Percentiles rank a stretch among this genome's conserved stretches.
These are phyloP conservation scores for Botryobasidium botryosum DNA, from an alignment of 768 basidiomycete genomes.

Conservation along the genomic window DNA sequence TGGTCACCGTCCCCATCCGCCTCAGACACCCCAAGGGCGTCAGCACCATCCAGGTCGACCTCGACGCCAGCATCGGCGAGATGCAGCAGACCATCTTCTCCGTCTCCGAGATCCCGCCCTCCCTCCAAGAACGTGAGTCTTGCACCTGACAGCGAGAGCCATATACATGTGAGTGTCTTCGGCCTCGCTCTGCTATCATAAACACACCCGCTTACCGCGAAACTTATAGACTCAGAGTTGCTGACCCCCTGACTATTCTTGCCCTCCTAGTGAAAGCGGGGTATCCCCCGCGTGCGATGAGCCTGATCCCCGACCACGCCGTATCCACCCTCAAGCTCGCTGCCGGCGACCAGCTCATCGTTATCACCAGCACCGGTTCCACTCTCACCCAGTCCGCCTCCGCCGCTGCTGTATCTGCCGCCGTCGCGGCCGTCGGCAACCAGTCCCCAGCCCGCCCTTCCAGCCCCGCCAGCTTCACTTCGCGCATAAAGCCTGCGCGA, in stretches of 20 bases:
- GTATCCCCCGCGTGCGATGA: conserved; percentile 66
- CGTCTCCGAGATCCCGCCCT: conserved; percentile 43
- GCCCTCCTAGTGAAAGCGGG: conserved; percentile 36
- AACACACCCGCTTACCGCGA: not conserved
- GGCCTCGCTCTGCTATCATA: not conserved
- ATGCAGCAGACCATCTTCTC: conserved; percentile 56
- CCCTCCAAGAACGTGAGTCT: conserved; percentile 58
- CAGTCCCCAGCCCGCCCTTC: conserved; percentile 3
- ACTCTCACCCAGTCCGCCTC: not conserved
- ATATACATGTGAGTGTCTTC: not conserved
- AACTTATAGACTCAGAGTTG: not conserved
- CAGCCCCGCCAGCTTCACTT: conserved; percentile 13
- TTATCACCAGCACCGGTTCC: conserved; percentile 18
- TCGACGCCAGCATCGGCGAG: conserved; percentile 53
- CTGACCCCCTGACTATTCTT: too few species aligned
- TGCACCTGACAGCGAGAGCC: too few species aligned
- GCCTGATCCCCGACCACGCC: conserved; percentile 54
- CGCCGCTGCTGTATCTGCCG: conserved; percentile 3
- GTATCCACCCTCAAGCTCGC: conserved; percentile 60
- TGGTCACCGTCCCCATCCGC: conserved; percentile 39
- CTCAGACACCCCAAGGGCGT: conserved; percentile 76
- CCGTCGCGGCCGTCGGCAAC: not conserved
- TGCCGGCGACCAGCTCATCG: conserved; percentile 74
- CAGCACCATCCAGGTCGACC: conserved; percentile 53
- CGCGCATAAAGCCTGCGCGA: conserved; percentile 12